phyloP scores from a whole-genome alignment of 192 early-diverging fungal species.

The Coemansia umbellata region DNA sequence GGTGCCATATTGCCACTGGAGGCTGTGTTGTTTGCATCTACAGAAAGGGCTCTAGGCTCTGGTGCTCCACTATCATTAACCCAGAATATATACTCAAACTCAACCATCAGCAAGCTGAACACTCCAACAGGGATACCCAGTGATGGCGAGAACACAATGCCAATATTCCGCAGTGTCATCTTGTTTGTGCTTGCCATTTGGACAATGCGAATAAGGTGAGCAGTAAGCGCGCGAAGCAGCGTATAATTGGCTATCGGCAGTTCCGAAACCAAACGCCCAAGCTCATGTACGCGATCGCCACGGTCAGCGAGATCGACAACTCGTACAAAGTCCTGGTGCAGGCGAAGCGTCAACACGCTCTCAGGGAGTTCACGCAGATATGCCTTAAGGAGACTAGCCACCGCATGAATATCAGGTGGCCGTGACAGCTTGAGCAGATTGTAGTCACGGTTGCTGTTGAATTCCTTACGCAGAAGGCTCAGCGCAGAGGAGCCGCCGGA shows the following conservation, averaged over 20 bases:
- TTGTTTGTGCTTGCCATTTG: slow-evolving; percentile 78
- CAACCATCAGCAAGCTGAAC: slow-evolving; percentile 88
- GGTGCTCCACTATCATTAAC: slow-evolving; percentile 62
- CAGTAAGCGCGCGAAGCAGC: slow-evolving; percentile 77
- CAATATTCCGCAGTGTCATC: slow-evolving; percentile 94
- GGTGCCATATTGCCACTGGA: not conserved
- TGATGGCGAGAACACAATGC: slow-evolving; percentile 95
- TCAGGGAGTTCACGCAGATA: slow-evolving; percentile 86
- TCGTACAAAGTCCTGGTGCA: slow-evolving; percentile 78
- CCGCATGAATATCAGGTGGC: slow-evolving; percentile 89
- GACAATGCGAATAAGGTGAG: slow-evolving; percentile 88
- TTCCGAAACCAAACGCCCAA: slow-evolving; percentile 70
- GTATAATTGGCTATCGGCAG: slow-evolving; percentile 90
- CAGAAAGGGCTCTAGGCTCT: slow-evolving; percentile 35
- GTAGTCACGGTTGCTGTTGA: slow-evolving; percentile 60
- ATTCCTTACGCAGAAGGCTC: slow-evolving; percentile 71
- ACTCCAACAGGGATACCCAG: slow-evolving; percentile 89
- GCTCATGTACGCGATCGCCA: slow-evolving; percentile 74
- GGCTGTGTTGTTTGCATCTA: not conserved
- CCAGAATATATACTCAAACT: slow-evolving; percentile 83
- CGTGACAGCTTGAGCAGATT: slow-evolving; percentile 48
- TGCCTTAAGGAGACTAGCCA: slow-evolving; percentile 88
- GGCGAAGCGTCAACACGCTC: slow-evolving; percentile 84
- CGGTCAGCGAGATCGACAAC: slow-evolving; percentile 81
- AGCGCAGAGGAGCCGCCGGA: slow-evolving; percentile 75